Base-by-base conservation (phyloP, 23 red algal genomes). In the Cyanidiococcus yangmingshanensis region DNA sequence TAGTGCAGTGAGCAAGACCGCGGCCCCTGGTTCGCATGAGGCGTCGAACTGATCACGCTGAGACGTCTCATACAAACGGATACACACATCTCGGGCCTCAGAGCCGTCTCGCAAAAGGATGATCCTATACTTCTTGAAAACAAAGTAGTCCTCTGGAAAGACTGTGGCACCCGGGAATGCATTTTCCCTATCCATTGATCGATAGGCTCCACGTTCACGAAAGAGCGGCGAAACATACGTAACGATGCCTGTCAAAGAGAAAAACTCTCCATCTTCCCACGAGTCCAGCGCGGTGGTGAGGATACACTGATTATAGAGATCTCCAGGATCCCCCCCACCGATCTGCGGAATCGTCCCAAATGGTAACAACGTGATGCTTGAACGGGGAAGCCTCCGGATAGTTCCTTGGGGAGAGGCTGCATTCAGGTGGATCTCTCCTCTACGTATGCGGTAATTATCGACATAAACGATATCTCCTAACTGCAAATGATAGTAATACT, bases 41-140 rank as follows among this genome's bases (percentile, higher is more conserved):
- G 63, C 63, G 27, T 71, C 63, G 27, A 71, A 71, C 7, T 12
- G 16, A 35, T 71, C 63, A 29, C 63, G 63, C 27, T 71, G 63
- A 7, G 63, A 71, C 16, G 21, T 71, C 32, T 71, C 63, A 35
- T 71, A 71, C 7, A 71, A 30, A 30, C 63, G 63, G 7, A 71
- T 35, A 29, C 63, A 35, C 12, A 71, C 21, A 29, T 71, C 63
- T 35, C 63, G 63, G 16, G 63, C 63, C 27, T 71, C 63, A 7
- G 63, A 71, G 7, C 63, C 63, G 27, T 71, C 63, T 12, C 63
- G 63, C 63, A 30, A 7, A 12, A 71, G 27, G 7, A 71, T 35
- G 63, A 71, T 71, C 7, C 63, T 25, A 71, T 71, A 71, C 32
- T 71, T 71, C n/a, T 29, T 25, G 27, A 71, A 71, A 71, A 71